Evolutionary conservation across 2,329 filamentous ascomycete genomes (phyloP), one percentile per base, ranked within the genome.

Genomic region (Diplocarpon mali): DNA sequence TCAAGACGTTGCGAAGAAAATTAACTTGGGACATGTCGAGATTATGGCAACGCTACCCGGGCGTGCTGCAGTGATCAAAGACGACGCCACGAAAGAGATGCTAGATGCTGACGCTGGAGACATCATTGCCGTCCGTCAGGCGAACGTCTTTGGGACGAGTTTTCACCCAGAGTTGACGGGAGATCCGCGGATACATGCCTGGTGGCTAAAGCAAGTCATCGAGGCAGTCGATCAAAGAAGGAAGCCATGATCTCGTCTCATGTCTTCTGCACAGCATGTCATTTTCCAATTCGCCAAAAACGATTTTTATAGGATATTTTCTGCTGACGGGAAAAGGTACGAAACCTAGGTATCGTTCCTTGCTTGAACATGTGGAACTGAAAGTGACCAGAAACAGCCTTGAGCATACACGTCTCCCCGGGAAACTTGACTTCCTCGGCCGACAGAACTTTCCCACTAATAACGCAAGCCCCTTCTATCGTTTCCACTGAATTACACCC

Each of bases 131-230:
- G 86, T 96, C 29, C 74, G 76, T 52, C 89, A 96, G 66, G 86
- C 83, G 0, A 95, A 95, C 64, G 83, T 95, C 0, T 83, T 96
- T 57, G 92, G 88, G 3, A 95, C 85, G 2, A 95, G 89, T 59
- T 98, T 96, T 61, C 92, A 96, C 58, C 92, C 92, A 0, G 92
- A 98, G 64, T 64, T 98, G 63, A 96, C 90, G 0, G 76, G 79
- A 7, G 92, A 98, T 66, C 70, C 80, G 45, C 75, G 92, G 45
- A 93, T 96, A 59, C 92, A 98, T 64, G 72, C 77, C 4, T 96
- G 92, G 92, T 98, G 92, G 92, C 60, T 98, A 60, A 68, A 73
- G 55, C 77, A 90, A 64, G 83, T 87, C 28, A 57, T 72, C 40
- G 60, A 67, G 37, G 66, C 50, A 35, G 47, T 61, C 16, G 44